phyloP scores from a whole-genome alignment of 179 eudicot genomes.

The Actinidia chinensis region DNA sequence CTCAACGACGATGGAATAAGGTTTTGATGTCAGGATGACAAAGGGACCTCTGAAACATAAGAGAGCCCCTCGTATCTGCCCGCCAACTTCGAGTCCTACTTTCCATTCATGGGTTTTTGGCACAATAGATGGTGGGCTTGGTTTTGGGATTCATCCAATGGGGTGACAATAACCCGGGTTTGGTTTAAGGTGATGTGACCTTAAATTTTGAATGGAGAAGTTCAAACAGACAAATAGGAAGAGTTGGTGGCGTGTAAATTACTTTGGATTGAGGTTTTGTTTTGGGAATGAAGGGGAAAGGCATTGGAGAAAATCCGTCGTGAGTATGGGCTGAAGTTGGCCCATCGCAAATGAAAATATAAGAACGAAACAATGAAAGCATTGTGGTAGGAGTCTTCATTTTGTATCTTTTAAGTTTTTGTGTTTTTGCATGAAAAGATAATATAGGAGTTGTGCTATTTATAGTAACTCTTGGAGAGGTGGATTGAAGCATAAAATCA shows the following conservation, averaged over 20 bases:
- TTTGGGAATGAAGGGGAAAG: not conserved
- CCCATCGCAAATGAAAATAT: not conserved
- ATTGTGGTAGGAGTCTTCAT: slow-evolving; percentile 1
- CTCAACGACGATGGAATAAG: not conserved
- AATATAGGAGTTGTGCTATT: not conserved
- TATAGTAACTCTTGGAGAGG: not conserved
- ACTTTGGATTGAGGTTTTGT: not conserved
- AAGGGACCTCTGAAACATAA: not conserved
- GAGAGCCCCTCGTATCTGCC: slow-evolving; percentile 10
- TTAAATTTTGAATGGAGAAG: not conserved
- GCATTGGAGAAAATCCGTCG: not conserved
- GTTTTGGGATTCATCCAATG: not conserved
- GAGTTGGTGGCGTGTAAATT: not conserved
- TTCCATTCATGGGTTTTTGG: not conserved
- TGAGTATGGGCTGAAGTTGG: not conserved
- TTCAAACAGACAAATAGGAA: not conserved
- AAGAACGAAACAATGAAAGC: not conserved
- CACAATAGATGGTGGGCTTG: not conserved
- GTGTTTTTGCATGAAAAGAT: not conserved
- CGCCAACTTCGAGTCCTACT: not conserved
- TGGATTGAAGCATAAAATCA: not conserved
- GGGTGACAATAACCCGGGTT: not conserved
- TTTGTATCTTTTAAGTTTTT: not conserved
- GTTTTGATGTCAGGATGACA: not conserved
- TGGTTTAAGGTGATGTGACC: not conserved